A percentile compares a stretch with the other conserved stretches of the same genome.
These are phyloP conservation scores for Globisporangium irregulare DNA, from an alignment of 352 stramenopile species.

Conservation along the genomic window DNA sequence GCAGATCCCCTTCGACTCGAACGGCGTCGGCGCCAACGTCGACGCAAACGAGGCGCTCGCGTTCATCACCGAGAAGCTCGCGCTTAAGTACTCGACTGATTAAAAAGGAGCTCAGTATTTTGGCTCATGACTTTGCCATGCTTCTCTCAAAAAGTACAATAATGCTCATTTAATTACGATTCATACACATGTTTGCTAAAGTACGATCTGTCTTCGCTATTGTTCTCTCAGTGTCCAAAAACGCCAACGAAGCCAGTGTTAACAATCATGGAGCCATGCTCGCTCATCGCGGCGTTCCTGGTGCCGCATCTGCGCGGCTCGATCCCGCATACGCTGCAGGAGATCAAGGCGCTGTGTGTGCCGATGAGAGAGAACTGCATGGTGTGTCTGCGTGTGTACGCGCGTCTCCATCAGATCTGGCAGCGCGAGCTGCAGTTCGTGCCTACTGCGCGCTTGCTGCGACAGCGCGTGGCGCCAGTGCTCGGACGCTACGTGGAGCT, in stretches of 20 bases:
- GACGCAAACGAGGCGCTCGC: slow-evolving; percentile 47
- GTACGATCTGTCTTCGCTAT: neutral
- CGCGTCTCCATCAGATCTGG: slow-evolving; percentile 3
- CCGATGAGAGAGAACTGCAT: neutral
- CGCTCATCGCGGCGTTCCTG: slow-evolving; percentile 8
- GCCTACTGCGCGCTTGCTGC: neutral
- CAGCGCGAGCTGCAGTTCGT: slow-evolving; percentile 2
- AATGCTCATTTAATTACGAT: neutral
- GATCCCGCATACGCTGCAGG: neutral
- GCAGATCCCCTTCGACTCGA: slow-evolving; percentile 50
- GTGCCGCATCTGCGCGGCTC: slow-evolving; percentile 3
- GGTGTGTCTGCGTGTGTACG: slow-evolving; percentile 7
- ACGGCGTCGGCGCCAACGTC: slow-evolving; percentile 39
- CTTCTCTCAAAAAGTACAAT: neutral
- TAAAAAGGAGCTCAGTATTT: neutral
- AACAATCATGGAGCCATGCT: slow-evolving; percentile 6
- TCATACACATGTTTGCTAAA: neutral
- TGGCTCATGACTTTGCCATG: too few relatives aligned
- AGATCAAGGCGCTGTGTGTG: neutral
- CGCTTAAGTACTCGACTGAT: neutral
- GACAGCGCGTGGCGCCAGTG: neutral
- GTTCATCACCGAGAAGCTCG: slow-evolving; percentile 22
- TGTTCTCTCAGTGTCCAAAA: too few relatives aligned
- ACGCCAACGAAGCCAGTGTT: neutral
- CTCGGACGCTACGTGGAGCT: slow-evolving; percentile 4